phyloP scores from a whole-genome alignment of 2,329 filamentous ascomycete genomes.

The Exophiala aquamarina region DNA sequence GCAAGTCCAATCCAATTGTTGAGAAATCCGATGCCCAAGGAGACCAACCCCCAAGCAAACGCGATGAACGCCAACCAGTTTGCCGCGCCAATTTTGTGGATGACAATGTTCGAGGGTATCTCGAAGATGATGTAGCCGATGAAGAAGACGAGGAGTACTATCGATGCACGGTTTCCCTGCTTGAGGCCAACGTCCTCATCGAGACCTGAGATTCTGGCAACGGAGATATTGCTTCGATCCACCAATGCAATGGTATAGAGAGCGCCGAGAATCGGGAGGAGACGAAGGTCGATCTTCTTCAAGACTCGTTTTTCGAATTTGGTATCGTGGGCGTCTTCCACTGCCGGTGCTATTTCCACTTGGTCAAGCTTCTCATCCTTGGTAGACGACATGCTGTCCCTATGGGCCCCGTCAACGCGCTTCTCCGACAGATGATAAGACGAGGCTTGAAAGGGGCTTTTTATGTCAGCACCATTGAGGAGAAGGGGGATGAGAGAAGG shows the following conservation, averaged over 20 bases:
- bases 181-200: conserved; percentile 32
- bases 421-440: too few species aligned
- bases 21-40: conserved; percentile 37
- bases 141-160: conserved; percentile 68
- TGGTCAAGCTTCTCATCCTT: too few species aligned
- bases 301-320: not conserved
- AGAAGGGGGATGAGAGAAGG: too few species aligned
- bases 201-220: conserved; percentile 32
- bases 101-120: conserved; percentile 53
- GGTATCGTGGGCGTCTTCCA: not conserved
- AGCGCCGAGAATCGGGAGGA: conserved; percentile 31
- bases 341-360: too few species aligned
- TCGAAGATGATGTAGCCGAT: conserved; percentile 68
- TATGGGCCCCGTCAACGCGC: too few species aligned
- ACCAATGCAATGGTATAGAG: conserved; percentile 19
- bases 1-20: conserved; percentile 28
- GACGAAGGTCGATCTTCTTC: conserved; percentile 27
- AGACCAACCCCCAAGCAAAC: conserved; percentile 29
- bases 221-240: conserved; percentile 19
- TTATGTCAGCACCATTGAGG: too few species aligned
- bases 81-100: conserved; percentile 33
- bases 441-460: too few species aligned
- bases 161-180: conserved; percentile 30
- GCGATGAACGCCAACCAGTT: conserved; percentile 12
- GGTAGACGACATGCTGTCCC: too few species aligned